These are phyloP conservation scores for Penicillium tannophilum DNA, from an alignment of 495 filamentous ascomycete species.

Conservation along the genomic window DNA sequence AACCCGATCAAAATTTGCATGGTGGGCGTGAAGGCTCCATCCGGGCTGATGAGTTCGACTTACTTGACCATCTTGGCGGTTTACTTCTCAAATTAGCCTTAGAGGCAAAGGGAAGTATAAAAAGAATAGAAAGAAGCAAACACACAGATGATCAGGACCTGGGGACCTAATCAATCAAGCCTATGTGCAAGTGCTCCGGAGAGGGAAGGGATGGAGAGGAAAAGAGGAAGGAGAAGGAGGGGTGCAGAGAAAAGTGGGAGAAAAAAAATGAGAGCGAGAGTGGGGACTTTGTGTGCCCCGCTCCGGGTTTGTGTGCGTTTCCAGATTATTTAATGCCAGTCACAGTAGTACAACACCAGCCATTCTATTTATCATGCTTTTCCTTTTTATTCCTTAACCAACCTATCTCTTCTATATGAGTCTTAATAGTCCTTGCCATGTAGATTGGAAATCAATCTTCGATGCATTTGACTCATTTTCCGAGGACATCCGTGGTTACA, in stretches of 20 bases:
- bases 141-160: slow-evolving; percentile 51
- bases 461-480: background rate
- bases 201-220: slow-evolving; percentile 33
- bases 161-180: slow-evolving; percentile 44
- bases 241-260: slow-evolving; percentile 34
- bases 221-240: slow-evolving; percentile 28
- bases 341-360: background rate
- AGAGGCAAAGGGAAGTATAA: slow-evolving; percentile 41
- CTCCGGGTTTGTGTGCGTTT: slow-evolving; percentile 31
- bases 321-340: background rate
- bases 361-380: background rate
- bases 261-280: slow-evolving; percentile 41
- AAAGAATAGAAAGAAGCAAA: slow-evolving; percentile 32
- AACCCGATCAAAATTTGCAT: background rate
- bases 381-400: background rate
- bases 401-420: background rate
- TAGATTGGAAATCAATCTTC: background rate
- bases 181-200: slow-evolving; percentile 50
- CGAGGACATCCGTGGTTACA: slow-evolving; percentile 12
- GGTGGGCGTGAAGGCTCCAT: background rate
- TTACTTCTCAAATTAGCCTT: slow-evolving; percentile 55
- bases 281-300: slow-evolving; percentile 34
- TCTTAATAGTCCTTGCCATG: background rate
- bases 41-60: slow-evolving; percentile 46
- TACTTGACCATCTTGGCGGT: slow-evolving; percentile 99